Base-by-base conservation (phyloP, 75 land plant species). In the Pseudotsuga menziesii region DNA sequence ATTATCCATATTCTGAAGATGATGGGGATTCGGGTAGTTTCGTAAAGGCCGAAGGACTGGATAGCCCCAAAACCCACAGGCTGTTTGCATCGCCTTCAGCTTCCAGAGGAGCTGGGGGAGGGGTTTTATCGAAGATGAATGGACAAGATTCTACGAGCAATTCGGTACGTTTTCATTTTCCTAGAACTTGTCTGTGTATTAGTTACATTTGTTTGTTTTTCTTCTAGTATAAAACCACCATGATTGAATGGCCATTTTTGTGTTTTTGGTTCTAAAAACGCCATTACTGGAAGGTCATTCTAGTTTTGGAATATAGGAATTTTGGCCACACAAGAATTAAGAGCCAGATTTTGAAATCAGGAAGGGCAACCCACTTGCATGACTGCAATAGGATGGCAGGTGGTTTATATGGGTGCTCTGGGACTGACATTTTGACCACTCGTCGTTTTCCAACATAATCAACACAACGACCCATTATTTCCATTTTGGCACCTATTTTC, bases 11-110 rank as follows among this genome's bases (percentile, higher is more conserved):
- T 13, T 27, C 41, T 39, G 14, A 62, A 11, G 66, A 62, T 27
- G 66, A 16, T 66, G 70, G 70, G 39, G 70, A 66, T 66, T 66
- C 70, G 6, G 70, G 39, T 66, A 48, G 15, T 62, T 62, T 62
- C 17, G 4, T 62, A 27, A 62, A 35, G 32, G 66, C 35, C 16
- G 66, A 62, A 16, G 66, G 29, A 5, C 16, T 62, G 13, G 32
- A 15, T 39, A 4, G 41, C 41, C 41, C 41, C 41, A 39, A 4
- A 4, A 39, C 41, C 4, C 41, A 39, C 41, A 3, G 41, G 41
- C 41, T 39, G 41, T 39, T 39, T 3, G 41, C 41, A 39, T 61
- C 15, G 64, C 64, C 25, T 61, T 61, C 14, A 11, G 64, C 17
- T 62, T 62, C 19, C 20, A 66, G 36, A 41, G n/a, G 7, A 66